phyloP scores from a whole-genome alignment of 1,139 yeast genomes.

The Taiozyma sp. region DNA sequence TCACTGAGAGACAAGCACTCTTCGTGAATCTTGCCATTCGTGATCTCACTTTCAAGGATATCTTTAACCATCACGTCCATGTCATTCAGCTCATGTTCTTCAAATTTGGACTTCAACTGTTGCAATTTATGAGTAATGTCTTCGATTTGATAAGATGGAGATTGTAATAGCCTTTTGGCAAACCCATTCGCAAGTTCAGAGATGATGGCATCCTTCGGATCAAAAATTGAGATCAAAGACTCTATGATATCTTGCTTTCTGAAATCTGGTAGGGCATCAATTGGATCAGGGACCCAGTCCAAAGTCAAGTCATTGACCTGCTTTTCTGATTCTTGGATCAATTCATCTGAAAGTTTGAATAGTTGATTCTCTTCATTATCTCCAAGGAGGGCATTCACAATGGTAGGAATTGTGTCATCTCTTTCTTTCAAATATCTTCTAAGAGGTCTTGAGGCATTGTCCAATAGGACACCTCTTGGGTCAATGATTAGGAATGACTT shows the following conservation, averaged over 20 bases:
- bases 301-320: slow-evolving; percentile 28
- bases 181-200: slow-evolving; percentile 66
- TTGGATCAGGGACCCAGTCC: slow-evolving; percentile 86
- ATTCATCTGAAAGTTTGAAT: slow-evolving; percentile 49
- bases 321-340: slow-evolving; percentile 26
- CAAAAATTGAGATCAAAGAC: slow-evolving; percentile 71
- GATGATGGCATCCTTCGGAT: slow-evolving; percentile 70
- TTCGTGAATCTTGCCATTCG: slow-evolving; percentile 31
- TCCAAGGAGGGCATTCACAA: slow-evolving; percentile 70
- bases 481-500: slow-evolving; percentile 74
- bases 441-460: slow-evolving; percentile 73
- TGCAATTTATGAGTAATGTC: slow-evolving; percentile 41
- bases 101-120: slow-evolving; percentile 61
- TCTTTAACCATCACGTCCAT: slow-evolving; percentile 87
- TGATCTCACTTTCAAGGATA: slow-evolving; percentile 45
- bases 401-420: slow-evolving; percentile 63
- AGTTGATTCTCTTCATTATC: slow-evolving; percentile 37
- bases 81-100: slow-evolving; percentile 57
- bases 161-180: slow-evolving; percentile 53
- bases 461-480: slow-evolving; percentile 80
- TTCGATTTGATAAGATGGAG: slow-evolving; percentile 41
- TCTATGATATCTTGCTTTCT: slow-evolving; percentile 64
- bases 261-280: slow-evolving; percentile 90
- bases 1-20: slow-evolving; percentile 2
- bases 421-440: slow-evolving; percentile 62